Conservation (phyloP, 2,329 filamentous ascomycete species). For the Dactylellina haptotyla region DNA sequence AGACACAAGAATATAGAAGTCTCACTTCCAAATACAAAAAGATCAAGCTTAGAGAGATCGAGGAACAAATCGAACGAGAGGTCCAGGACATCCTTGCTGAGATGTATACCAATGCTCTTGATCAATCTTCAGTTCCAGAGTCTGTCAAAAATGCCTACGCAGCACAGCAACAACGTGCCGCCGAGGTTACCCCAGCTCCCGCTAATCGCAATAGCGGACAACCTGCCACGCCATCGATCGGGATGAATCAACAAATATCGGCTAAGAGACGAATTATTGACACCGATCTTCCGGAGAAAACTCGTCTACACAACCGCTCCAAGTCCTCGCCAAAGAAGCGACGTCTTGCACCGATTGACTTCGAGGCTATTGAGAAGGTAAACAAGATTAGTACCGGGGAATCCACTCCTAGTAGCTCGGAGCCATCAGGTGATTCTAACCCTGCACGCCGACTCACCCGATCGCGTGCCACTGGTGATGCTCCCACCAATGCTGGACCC, state of each 20-base stretch:
- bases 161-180: no score
- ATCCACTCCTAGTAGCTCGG: slow-evolving; percentile 11
- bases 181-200: no score
- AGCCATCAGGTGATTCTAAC: not conserved
- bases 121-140: not conserved
- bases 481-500: not conserved
- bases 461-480: not conserved
- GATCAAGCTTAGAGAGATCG: slow-evolving; percentile 6
- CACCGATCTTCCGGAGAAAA: slow-evolving; percentile 28
- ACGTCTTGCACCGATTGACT: slow-evolving; percentile 25
- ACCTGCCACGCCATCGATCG: not conserved
- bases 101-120: not conserved
- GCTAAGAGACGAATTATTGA: slow-evolving; percentile 1
- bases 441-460: slow-evolving; percentile 5
- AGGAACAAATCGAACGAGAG: not conserved
- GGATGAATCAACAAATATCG: not conserved
- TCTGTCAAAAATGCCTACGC: not conserved
- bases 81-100: not conserved
- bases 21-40: slow-evolving; percentile 14
- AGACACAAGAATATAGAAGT: not conserved
- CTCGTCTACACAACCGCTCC: slow-evolving; percentile 10
- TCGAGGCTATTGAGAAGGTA: slow-evolving; percentile 16
- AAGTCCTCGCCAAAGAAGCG: slow-evolving; percentile 39
- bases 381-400: not conserved
- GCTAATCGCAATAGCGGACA: no score